These are phyloP conservation scores for Spergularia marina DNA, from an alignment of 148 eudicot species.

Conservation along the genomic window DNA sequence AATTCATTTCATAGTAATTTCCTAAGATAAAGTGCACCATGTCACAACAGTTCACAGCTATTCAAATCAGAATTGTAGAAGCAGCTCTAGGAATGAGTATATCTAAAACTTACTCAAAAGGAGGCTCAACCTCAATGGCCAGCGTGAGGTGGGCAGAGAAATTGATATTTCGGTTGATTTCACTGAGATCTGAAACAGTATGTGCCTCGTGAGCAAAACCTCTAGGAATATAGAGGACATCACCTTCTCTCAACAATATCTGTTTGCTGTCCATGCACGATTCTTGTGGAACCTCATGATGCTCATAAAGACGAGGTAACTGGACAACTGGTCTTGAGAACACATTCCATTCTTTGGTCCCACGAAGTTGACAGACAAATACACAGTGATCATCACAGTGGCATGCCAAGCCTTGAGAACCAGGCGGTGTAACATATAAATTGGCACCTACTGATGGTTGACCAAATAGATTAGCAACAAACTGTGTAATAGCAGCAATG, in stretches of 20 bases:
- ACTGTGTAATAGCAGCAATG: conserved; percentile 54
- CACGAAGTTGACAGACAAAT: conserved; percentile 75
- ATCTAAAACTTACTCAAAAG: conserved; percentile 72
- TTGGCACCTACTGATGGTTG: conserved; percentile 88
- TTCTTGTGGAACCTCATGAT: conserved; percentile 29
- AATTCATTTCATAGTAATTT: neutral
- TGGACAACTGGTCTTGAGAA: conserved; percentile 34
- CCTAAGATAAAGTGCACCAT: neutral
- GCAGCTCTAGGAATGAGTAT: neutral
- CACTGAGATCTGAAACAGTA: conserved; percentile 39
- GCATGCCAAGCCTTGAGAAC: conserved; percentile 84
- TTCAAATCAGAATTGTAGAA: neutral
- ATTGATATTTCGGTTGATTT: conserved; percentile 19
- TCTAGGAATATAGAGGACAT: conserved; percentile 84
- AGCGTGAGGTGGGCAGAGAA: conserved; percentile 81
- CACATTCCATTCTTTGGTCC: conserved; percentile 64
- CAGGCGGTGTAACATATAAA: conserved; percentile 74
- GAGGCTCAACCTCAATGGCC: conserved; percentile 81
- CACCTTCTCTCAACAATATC: conserved; percentile 68
- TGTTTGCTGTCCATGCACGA: conserved; percentile 31
- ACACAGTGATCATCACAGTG: conserved; percentile 94
- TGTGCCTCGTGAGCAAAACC: conserved; percentile 83
- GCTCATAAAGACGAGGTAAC: conserved; percentile 76
- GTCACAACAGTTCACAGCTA: too few relatives aligned
- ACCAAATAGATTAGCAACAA: conserved; percentile 67